Evolutionary conservation across 805 yeast species (phyloP), one percentile per base, ranked within the genome.

Genomic region (Cyberlindnera sargentensis): DNA sequence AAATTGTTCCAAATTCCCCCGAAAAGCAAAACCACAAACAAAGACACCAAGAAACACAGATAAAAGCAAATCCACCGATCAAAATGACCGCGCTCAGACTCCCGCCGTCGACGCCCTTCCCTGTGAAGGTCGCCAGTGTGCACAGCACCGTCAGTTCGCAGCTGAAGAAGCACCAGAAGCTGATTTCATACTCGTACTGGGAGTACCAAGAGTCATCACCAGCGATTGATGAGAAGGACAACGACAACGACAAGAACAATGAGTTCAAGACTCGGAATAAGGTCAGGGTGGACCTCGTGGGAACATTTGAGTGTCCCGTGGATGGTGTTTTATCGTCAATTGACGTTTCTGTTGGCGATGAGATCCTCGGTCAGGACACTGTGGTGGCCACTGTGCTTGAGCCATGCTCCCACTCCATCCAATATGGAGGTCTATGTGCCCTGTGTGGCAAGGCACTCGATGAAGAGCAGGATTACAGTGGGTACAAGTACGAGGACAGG

Each of bases 351-450:
- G 67, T 68, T 1, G 82, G 84, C 34, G 88, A 85, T 52, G 80
- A 76, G 49, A 67, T 91, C 15, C 60, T 61, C 9, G 59, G 63
- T 29, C 45, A 64, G 9, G 68, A 70, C 31, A 76, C 75, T 43
- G 67, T 67, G 3, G 66, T 91, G 10, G 71, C 80, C 28, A 66
- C 69, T 34, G 71, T 91, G 11, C 63, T 68, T 36, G 97, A 95
- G 58, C 88, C 95, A 0, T 93, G 99, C 57, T 73, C 87, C 9
- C 99, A 93, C 63, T 78, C 91, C 2, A 89, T 93, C 27, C 97
- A 93, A 53, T 93, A 83, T 58, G 96, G 95, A 10, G 98, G 98
- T 0, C 71, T 91, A 36, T 91, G 99, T 67, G 97, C 96, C 0
- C 64, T 87, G 23, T 91, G 99, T 62, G 98, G 98, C 5, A 78